Evolutionary conservation across 2,329 filamentous ascomycete species (phyloP), one percentile per base, ranked within the genome.

Genomic region (Cordyceps farinosa): DNA sequence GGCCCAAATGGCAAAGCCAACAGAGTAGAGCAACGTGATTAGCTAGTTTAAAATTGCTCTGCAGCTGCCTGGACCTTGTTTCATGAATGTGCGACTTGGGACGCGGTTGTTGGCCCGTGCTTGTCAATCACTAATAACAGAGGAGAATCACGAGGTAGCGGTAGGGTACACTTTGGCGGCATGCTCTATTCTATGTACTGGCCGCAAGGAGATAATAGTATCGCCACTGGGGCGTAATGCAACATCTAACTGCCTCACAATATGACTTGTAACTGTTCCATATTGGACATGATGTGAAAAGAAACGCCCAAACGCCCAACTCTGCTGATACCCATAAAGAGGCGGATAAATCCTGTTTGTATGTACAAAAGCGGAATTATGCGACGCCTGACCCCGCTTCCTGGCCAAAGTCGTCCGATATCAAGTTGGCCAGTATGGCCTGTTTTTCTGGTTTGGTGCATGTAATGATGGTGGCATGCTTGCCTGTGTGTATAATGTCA

Each of bases 261-360:
- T 48, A 61, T 61, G 50, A 54, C 50, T 54, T 50, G 59, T 61
- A 61, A 30, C 59, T 61, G 50, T 44, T 61, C 42, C 40, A 61
- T 61, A 61, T 54, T 48, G 59, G 50, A 61, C 59, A 68, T 8
- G 30, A 65, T 54, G 5, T 64, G 47, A 53, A 64, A 54, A 64
- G 61, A 64, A 67, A 72, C 71, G 68, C 71, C 71, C 50, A 66
- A 70, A 72, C 71, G 70, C 71, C 71, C 34, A 48, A 50, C 51
- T 61, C 42, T 61, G 40, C 59, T 54, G 51, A 61, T 47, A 55
- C 50, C 40, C 59, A 45, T 47, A 10, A 54, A 6, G 42, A 13
- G 47, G 29, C 47, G 15, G 30, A 52, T 60, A 55, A 61, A 48
- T 22, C 50, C 54, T 54, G 11, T 40, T 48, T 55, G 50, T 61